Percentiles rank a stretch among this genome's conserved stretches.
phyloP scores from a whole-genome alignment of 352 stramenopile species.

The Globisporangium cylindrosporum region DNA sequence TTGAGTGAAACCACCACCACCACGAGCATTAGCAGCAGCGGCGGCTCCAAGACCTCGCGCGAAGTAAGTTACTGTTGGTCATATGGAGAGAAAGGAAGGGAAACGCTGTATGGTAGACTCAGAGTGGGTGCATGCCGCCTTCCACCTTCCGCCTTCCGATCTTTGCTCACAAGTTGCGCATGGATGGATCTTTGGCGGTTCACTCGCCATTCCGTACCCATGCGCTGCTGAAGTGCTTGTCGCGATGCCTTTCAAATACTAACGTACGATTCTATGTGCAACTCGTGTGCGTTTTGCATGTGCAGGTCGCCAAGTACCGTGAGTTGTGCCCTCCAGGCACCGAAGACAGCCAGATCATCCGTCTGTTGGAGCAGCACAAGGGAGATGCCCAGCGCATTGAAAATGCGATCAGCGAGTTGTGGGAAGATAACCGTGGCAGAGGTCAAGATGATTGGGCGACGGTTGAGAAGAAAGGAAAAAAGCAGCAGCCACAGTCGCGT shows the following conservation, averaged over 20 bases:
- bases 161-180: constrained; percentile 6
- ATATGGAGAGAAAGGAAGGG: not conserved
- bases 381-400: constrained; percentile 70
- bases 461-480: constrained; percentile 79
- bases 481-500: constrained; percentile 26
- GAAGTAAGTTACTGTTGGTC: constrained; percentile 38
- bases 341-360: constrained; percentile 66
- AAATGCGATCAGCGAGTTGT: constrained; percentile 78
- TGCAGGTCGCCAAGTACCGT: constrained; percentile 72
- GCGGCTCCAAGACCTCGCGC: constrained; percentile 39
- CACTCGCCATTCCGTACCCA: not conserved
- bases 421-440: constrained; percentile 72
- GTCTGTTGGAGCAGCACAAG: constrained; percentile 70
- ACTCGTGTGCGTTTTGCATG: not conserved
- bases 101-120: not conserved
- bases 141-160: not conserved
- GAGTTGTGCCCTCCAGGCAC: constrained; percentile 82
- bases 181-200: constrained; percentile 2
- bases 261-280: not conserved
- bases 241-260: not conserved
- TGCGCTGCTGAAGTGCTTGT: not conserved
- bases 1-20: constrained; percentile 44
- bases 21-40: constrained; percentile 20
- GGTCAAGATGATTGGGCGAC: constrained; percentile 69
- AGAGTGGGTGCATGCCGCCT: not conserved